These are phyloP conservation scores for Trichoderma hamatum DNA, from an alignment of 2,329 filamentous ascomycete species.

Conservation along the genomic window DNA sequence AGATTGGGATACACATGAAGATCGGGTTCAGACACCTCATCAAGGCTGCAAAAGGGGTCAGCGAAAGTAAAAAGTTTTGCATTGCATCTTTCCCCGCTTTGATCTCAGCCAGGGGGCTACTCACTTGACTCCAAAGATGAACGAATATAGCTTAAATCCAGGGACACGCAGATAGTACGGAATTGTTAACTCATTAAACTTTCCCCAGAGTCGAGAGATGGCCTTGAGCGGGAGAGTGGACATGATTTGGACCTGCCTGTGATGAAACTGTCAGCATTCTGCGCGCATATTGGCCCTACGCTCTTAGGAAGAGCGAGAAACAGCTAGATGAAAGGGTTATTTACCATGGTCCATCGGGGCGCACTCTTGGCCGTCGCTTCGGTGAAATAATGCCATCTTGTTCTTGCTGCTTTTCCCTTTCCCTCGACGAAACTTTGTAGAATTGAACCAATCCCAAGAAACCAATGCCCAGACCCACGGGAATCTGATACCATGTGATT, in stretches of 20 bases:
- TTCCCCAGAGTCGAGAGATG: conserved; percentile 84
- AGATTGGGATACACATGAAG: conserved; percentile 90
- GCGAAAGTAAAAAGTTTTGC: background rate
- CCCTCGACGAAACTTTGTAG: conserved; percentile 69
- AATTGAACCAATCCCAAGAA: conserved; percentile 84
- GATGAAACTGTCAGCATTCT: background rate
- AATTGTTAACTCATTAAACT: conserved; percentile 86
- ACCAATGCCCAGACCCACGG: conserved; percentile 80
- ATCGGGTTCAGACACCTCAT: conserved; percentile 85
- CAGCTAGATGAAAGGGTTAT: conserved; percentile 21
- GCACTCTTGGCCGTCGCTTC: conserved; percentile 63
- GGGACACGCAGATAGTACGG: conserved; percentile 86
- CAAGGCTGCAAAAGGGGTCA: conserved; percentile 56
- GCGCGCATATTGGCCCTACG: background rate
- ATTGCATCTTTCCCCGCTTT: background rate
- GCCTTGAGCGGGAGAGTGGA: conserved; percentile 90
- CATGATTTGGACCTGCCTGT: conserved; percentile 86
- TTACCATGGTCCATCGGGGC: conserved; percentile 83
- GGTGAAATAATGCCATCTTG: conserved; percentile 48
- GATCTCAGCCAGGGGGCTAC: conserved; percentile 30
- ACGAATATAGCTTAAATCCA: conserved; percentile 90
- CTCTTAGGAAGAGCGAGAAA: background rate
- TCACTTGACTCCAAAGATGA: conserved; percentile 83
- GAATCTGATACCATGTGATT: conserved; percentile 89
- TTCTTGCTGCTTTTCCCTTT: conserved; percentile 53